phyloP scores from a whole-genome alignment of 371 early-diverging fungal species.

The Spiromyces aspiralis region DNA sequence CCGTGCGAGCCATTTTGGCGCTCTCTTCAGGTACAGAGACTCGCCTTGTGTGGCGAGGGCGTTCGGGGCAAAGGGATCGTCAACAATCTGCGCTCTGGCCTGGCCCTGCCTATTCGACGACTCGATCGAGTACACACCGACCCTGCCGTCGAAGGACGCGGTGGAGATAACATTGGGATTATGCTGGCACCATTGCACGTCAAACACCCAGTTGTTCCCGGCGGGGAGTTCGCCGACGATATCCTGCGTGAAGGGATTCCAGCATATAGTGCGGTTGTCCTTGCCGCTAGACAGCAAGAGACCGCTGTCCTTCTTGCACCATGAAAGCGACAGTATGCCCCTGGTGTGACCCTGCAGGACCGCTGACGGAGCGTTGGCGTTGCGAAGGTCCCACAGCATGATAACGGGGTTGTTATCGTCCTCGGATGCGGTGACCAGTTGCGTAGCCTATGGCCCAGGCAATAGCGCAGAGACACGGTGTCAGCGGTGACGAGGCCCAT shows the following conservation, averaged over 20 bases:
- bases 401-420: slow-evolving; percentile 80
- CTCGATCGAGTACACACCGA: slow-evolving; percentile 70
- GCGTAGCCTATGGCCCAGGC: no score
- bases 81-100: slow-evolving; percentile 13
- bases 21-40: slow-evolving; percentile 53
- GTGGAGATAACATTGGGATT: slow-evolving; percentile 79
- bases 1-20: slow-evolving; percentile 92
- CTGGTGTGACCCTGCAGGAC: slow-evolving; percentile 61
- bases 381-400: slow-evolving; percentile 85
- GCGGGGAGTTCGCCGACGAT: slow-evolving; percentile 59
- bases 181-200: slow-evolving; percentile 81
- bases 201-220: slow-evolving; percentile 75
- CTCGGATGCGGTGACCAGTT: slow-evolving; percentile 77
- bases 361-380: slow-evolving; percentile 79
- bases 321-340: slow-evolving; percentile 74
- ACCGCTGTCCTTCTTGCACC: slow-evolving; percentile 86
- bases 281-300: slow-evolving; percentile 77
- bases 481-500: no score
- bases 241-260: slow-evolving; percentile 62
- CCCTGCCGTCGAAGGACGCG: slow-evolving; percentile 76
- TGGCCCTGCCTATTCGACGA: slow-evolving; percentile 4
- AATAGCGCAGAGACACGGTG: no score
- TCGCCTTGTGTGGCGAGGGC: slow-evolving; percentile 20
- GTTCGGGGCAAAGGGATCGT: slow-evolving; percentile 59
- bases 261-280: slow-evolving; percentile 83